Conservation (phyloP, 2,329 filamentous ascomycete genomes). For the Sporothrix pallida region DNA sequence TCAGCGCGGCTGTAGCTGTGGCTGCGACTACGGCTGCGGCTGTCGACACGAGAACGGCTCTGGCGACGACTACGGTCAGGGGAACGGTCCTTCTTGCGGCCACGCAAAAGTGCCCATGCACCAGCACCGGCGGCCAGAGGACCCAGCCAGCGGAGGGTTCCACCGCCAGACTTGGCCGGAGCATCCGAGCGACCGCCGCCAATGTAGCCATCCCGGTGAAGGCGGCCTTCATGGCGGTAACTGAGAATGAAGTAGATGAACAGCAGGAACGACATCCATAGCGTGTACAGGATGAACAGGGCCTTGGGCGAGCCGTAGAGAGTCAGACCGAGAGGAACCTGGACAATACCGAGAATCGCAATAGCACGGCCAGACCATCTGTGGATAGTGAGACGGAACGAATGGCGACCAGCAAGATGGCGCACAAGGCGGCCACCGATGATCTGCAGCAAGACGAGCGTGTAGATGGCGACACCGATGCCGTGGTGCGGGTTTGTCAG, state of each 20-base stretch:
- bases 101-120: conserved; percentile 53
- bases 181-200: conserved; percentile 63
- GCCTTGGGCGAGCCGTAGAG: conserved; percentile 88
- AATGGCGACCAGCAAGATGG: conserved; percentile 56
- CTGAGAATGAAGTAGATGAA: conserved; percentile 80
- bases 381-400: conserved; percentile 70
- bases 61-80: conserved; percentile 46
- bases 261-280: conserved; percentile 77
- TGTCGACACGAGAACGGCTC: conserved; percentile 42
- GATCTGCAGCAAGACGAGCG: conserved; percentile 72
- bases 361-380: conserved; percentile 84
- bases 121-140: conserved; percentile 61
- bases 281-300: conserved; percentile 82
- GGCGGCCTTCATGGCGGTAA: conserved; percentile 65
- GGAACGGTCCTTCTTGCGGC: conserved; percentile 48
- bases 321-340: conserved; percentile 86
- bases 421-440: conserved; percentile 70
- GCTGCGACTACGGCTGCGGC: conserved; percentile 46
- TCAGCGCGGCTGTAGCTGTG: conserved; percentile 48
- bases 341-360: conserved; percentile 80
- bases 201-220: conserved; percentile 57
- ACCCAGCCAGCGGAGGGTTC: conserved; percentile 54
- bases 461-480: conserved; percentile 80
- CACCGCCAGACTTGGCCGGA: conserved; percentile 47
- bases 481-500: conserved; percentile 84